Percentiles rank a stretch among this genome's conserved stretches.
Conservation (phyloP, 1,284 basidiomycete species). For the Bondarzewia mesenterica region DNA sequence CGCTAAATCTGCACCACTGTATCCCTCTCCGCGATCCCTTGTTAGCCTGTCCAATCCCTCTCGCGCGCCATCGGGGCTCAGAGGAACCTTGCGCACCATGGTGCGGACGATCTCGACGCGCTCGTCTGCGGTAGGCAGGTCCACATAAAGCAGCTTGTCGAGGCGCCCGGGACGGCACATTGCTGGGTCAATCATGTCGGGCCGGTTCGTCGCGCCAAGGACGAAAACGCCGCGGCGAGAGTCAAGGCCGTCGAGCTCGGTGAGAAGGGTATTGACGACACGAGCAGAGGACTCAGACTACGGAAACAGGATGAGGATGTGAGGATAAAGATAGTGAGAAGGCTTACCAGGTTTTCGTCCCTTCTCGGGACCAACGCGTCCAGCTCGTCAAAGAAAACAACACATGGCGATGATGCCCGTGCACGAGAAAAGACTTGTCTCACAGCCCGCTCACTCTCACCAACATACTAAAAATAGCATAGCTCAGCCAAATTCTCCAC, state of each 20-base stretch:
- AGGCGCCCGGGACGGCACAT: conserved; percentile 96
- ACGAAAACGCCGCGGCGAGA: conserved; percentile 89
- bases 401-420: conserved; percentile 81
- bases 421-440: conserved; percentile 90
- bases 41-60: conserved; percentile 42
- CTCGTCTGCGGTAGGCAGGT: conserved; percentile 74
- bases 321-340: not conserved
- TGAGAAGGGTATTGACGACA: conserved; percentile 96
- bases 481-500: not conserved
- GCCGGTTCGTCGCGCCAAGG: conserved; percentile 96
- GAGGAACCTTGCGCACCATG: conserved; percentile 65
- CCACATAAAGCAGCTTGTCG: conserved; percentile 96
- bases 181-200: conserved; percentile 98
- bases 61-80: conserved; percentile 29
- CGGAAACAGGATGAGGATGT: conserved; percentile 4
- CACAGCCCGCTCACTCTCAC: conserved; percentile 93
- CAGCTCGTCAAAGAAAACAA: conserved; percentile 94
- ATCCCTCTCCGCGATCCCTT: conserved; percentile 68
- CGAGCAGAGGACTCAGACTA: conserved; percentile 93
- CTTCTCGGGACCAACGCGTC: conserved; percentile 93
- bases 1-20: conserved; percentile 86
- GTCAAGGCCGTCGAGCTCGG: conserved; percentile 93
- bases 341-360: conserved; percentile 79
- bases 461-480: conserved; percentile 69
- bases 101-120: conserved; percentile 83